phyloP scores from a whole-genome alignment of 2,329 filamentous ascomycete genomes.

The Hypoxylon sp. region DNA sequence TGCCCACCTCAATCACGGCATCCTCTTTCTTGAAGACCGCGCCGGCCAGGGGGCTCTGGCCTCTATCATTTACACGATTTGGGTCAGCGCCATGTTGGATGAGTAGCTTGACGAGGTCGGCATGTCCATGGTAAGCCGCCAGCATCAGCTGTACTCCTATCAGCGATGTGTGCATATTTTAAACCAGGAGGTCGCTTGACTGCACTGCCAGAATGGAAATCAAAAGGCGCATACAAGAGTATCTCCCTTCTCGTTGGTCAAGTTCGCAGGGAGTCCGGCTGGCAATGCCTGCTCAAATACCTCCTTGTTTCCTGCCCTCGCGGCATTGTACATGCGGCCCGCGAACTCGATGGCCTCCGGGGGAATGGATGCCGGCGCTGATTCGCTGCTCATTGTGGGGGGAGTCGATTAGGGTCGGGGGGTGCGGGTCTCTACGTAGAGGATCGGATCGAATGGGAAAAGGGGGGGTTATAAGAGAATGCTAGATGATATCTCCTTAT shows the following conservation, averaged over 20 bases:
- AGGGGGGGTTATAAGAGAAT: not conserved
- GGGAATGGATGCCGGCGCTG: constrained; percentile 58
- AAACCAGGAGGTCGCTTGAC: not conserved
- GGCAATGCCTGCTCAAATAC: constrained; percentile 73
- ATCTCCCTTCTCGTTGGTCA: constrained; percentile 80
- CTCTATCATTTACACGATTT: constrained; percentile 75
- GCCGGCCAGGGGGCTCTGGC: constrained; percentile 77
- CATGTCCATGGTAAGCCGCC: constrained; percentile 76
- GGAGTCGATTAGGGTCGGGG: not conserved
- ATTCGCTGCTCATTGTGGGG: constrained; percentile 40
- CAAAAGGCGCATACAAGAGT: constrained; percentile 65
- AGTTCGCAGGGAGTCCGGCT: constrained; percentile 74
- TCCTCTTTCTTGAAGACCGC: constrained; percentile 79
- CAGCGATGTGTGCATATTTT: constrained; percentile 1
- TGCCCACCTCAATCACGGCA: constrained; percentile 68
- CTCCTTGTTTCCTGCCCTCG: constrained; percentile 68
- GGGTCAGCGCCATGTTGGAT: constrained; percentile 73
- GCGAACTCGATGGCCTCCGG: constrained; percentile 76
- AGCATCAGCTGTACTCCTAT: constrained; percentile 71
- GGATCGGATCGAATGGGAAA: not conserved
- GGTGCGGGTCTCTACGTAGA: not conserved
- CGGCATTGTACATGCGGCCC: constrained; percentile 74
- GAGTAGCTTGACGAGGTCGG: constrained; percentile 69
- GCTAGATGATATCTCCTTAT: not conserved
- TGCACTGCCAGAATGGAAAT: not conserved